Base-by-base conservation (phyloP, 768 basidiomycete genomes). In the Boletellus ananiceps region DNA sequence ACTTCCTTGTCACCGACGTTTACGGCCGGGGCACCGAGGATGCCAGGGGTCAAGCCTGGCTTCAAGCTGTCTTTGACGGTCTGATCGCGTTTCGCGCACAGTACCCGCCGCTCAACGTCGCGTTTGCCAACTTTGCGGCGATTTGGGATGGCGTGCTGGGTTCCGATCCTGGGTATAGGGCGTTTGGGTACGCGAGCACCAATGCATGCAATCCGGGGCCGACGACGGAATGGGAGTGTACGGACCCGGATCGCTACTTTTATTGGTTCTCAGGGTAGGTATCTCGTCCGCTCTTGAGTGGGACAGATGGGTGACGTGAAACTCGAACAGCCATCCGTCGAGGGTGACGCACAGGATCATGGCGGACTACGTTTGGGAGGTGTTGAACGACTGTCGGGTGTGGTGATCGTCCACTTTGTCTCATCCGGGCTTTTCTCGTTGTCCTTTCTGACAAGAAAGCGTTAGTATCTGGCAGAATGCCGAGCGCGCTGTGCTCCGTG, bases 191-290 rank as follows among this genome's bases (percentile, higher is more conserved):
- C 53, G 65, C 65, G 19, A 79, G 69, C 31, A 61, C 67, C 11
- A 64, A 65, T 18, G 61, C 70, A 0, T 77, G 71, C 52, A 71
- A 59, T 2, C 63, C 62, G 2, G 67, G 67, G 5, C 57, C 69
- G 37, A 71, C 71, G 12, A 67, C 67, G 5, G 56, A 62, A 4
- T 65, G 56, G 2, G 47, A 53, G 49, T 77, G 76, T 47, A 27
- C 47, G 40, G 74, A 77, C 44, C 72, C 74, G 3, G 74, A 75
- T 32, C 76, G 75, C 55, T 70, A 70, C 41, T 81, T 80, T 50
- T 78, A 79, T 55, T 81, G 78, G 74, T 74, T 80, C 19, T 62
- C 64, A 33, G 71, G 73, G 79, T 79, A 49, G 41, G 74, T 61
- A 13, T 2, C n/a, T 29, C 18, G 1, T 9, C 31, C 7, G 23